Percentiles rank a stretch among this genome's conserved stretches.
These are phyloP conservation scores for Serendipita sp. DNA, from an alignment of 768 basidiomycete species.

Conservation along the genomic window DNA sequence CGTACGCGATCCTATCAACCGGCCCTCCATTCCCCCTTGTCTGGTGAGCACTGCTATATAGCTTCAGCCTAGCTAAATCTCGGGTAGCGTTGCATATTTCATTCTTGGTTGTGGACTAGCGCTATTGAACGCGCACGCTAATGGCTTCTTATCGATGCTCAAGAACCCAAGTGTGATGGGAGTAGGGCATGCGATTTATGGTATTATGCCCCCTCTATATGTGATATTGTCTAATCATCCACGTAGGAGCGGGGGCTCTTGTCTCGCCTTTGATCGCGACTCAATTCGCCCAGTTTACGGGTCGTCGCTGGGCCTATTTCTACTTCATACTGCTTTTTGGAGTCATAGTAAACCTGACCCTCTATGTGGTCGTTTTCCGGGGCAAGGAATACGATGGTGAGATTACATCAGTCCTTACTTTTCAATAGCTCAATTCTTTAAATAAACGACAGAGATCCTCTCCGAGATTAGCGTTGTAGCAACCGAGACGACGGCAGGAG, in stretches of 20 bases:
- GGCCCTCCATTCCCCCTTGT: not conserved
- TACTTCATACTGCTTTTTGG: not conserved
- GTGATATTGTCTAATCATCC: not conserved
- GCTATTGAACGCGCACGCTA: not conserved
- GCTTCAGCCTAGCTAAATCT: not conserved
- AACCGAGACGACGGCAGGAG: not conserved
- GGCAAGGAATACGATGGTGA: not conserved
- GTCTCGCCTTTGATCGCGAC: not conserved
- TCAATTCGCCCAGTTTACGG: not conserved
- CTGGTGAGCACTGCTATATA: not conserved
- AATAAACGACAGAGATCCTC: not conserved
- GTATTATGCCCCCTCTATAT: not conserved
- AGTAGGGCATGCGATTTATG: not conserved
- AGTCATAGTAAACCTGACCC: not conserved
- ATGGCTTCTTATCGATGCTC: slow-evolving; percentile 3
- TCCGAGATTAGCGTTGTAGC: not conserved
- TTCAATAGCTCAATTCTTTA: not conserved
- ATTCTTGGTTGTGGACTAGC: not conserved
- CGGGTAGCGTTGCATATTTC: not conserved
- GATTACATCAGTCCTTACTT: not conserved
- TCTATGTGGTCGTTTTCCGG: not conserved
- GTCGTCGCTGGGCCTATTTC: not conserved
- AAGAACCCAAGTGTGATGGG: slow-evolving; percentile 1
- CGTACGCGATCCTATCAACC: not conserved
- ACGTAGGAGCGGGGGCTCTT: not conserved